Evolutionary conservation across 192 early-diverging fungal species (phyloP).

Genomic region (Tieghemiomyces parasiticus): DNA sequence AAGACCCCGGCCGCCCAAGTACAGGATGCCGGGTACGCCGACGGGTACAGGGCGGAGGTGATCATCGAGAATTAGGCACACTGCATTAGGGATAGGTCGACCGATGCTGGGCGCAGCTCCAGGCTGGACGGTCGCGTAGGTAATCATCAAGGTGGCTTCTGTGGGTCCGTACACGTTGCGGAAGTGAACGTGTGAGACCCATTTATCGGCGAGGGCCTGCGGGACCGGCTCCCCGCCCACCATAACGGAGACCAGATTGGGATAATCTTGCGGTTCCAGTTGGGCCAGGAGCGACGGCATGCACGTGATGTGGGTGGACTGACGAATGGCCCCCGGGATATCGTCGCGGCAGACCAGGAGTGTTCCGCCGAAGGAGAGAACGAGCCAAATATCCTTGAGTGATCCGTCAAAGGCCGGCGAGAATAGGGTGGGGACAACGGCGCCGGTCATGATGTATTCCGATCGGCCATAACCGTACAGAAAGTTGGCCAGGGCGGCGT

Average conservation of each 20-base stretch:
- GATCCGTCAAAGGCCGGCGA: neutral
- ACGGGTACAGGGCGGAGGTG: neutral
- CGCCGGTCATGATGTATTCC: neutral
- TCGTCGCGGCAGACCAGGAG: neutral
- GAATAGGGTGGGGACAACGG: neutral
- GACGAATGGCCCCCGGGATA: neutral
- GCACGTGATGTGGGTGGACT: neutral
- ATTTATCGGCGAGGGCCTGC: neutral
- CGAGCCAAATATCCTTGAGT: neutral
- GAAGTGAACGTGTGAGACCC: neutral
- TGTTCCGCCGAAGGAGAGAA: neutral
- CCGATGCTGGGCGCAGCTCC: neutral
- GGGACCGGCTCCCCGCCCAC: neutral
- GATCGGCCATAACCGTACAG: neutral
- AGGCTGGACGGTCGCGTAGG: neutral
- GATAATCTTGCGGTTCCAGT: neutral
- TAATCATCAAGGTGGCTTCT: neutral
- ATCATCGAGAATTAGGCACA: neutral
- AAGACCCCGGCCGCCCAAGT: conserved; percentile 11
- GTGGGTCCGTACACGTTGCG: neutral
- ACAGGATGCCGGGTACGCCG: neutral
- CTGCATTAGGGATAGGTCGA: neutral
- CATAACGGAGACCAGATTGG: neutral
- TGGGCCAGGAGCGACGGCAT: neutral
- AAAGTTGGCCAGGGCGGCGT: neutral